These are phyloP conservation scores for Lophium mytilinum DNA, from an alignment of 495 filamentous ascomycete species.

Conservation along the genomic window DNA sequence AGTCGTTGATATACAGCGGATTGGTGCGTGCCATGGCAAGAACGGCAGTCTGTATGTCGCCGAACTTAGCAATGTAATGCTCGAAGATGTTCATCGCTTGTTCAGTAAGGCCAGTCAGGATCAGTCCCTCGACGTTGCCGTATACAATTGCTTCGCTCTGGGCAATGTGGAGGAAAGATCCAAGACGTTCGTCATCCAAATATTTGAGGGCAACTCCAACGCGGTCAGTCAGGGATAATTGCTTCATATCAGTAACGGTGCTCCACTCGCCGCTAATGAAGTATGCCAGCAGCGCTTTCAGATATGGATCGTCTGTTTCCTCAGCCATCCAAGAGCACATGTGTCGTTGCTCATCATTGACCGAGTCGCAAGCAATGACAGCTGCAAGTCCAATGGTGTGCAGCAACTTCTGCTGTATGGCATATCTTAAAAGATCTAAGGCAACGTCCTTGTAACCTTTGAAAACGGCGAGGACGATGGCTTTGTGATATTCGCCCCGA, in stretches of 20 bases:
- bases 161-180: constrained; percentile 57
- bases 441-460: constrained; percentile 35
- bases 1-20: constrained; percentile 73
- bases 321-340: constrained; percentile 52
- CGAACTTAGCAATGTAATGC: constrained; percentile 77
- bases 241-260: constrained; percentile 68
- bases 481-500: constrained; percentile 70
- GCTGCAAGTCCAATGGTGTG: constrained; percentile 40
- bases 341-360: constrained; percentile 36
- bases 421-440: constrained; percentile 30
- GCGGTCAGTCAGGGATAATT: constrained; percentile 77
- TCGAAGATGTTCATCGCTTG: constrained; percentile 74
- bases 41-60: constrained; percentile 83
- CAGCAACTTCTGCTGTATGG: constrained; percentile 27
- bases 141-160: constrained; percentile 55
- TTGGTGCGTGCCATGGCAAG: constrained; percentile 73
- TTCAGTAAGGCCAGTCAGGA: constrained; percentile 78
- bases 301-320: constrained; percentile 71
- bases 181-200: constrained; percentile 70
- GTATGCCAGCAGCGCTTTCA: constrained; percentile 84
- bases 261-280: constrained; percentile 85
- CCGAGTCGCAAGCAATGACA: constrained; percentile 47
- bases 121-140: constrained; percentile 81
- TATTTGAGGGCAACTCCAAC: constrained; percentile 79
- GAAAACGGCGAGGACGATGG: constrained; percentile 36